Evolutionary conservation across 176 grass and related monocot species (phyloP), one percentile per base, ranked within the genome.

Genomic region (Saccharum officinarum): DNA sequence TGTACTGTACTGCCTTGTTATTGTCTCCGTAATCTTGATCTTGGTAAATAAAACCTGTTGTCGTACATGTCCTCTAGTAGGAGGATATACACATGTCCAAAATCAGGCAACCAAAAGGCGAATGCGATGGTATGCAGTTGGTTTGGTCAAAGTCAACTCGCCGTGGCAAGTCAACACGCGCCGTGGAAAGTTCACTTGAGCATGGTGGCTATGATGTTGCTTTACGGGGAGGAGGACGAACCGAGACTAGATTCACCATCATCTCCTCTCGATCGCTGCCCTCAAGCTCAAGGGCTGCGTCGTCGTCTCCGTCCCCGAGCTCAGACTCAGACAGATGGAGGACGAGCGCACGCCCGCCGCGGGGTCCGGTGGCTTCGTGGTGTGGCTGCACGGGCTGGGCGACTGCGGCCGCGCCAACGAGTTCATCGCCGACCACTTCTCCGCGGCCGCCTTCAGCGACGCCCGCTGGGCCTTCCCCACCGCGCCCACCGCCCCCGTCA

Each of bases 321-420:
- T 59, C n/a, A 26, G 61, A 64, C 62, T 59, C n/a, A 26, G 61
- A 64, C 62, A 34, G 64, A 86, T 70, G 83, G 86, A 75, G 79
- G 86, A 75, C 74, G 76, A 76, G 87, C 70, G 7, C 71, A 2
- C 46, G 44, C 14, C 25, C 26, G 42, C 71, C 25, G 44, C 71
- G 25, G 45, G 44, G 71, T 31, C 46, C 30, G 13, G 41, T 1
- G 65, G 76, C 76, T 97, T 92, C 88, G 74, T 86, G 38, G 37
- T 94, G 52, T 94, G 87, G 94, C 81, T 94, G 55, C 94, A 97
- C 75, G 90, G 94, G 7, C 71, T 90, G 10, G 92, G 92, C 6
- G 92, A 94, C 73, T 83, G 80, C 72, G 94, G 94, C n/a, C 71
- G 25, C 33, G 80, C 87, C 13, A 94, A 94, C 86, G 87, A 92